These are phyloP conservation scores for Puccinia brachypodii DNA, from an alignment of 1,284 basidiomycete genomes.

Conservation along the genomic window DNA sequence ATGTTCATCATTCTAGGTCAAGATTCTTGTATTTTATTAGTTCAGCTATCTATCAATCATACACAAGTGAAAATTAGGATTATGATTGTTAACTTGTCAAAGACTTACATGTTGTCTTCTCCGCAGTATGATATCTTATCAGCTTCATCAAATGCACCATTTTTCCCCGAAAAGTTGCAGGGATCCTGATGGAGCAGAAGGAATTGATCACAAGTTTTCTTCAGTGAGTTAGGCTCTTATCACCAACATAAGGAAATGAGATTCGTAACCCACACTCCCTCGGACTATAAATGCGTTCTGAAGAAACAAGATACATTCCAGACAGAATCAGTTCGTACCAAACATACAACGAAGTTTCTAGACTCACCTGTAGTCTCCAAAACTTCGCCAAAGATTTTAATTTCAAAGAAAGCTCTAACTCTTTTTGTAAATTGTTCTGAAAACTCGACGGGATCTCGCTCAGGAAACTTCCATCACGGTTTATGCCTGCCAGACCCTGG, in stretches of 20 bases:
- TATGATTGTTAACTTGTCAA: too few species aligned
- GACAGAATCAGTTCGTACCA: background rate
- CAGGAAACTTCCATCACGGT: slow-evolving; percentile 41
- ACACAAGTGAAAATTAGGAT: too few species aligned
- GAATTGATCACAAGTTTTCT: background rate
- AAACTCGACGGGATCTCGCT: slow-evolving; percentile 39
- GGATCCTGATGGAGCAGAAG: slow-evolving; percentile 24
- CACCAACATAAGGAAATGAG: background rate
- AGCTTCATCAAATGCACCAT: slow-evolving; percentile 30
- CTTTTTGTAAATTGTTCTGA: slow-evolving; percentile 44
- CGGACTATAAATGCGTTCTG: slow-evolving; percentile 45
- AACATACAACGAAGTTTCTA: background rate
- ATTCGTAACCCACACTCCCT: slow-evolving; percentile 23
- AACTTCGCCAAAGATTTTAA: slow-evolving; percentile 47
- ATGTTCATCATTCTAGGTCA: slow-evolving; percentile 44
- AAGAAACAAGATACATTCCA: background rate
- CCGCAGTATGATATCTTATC: slow-evolving; percentile 45
- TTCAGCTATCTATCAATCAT: too few species aligned
- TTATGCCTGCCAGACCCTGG: slow-evolving; percentile 32
- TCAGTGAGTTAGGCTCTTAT: background rate
- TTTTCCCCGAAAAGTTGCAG: slow-evolving; percentile 21
- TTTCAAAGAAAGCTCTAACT: slow-evolving; percentile 45
- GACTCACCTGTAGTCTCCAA: slow-evolving; percentile 46
- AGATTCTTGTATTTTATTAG: background rate
- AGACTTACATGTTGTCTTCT: slow-evolving; percentile 41